phyloP scores from a whole-genome alignment of 257 asterid genomes.

The Verbena officinalis region DNA sequence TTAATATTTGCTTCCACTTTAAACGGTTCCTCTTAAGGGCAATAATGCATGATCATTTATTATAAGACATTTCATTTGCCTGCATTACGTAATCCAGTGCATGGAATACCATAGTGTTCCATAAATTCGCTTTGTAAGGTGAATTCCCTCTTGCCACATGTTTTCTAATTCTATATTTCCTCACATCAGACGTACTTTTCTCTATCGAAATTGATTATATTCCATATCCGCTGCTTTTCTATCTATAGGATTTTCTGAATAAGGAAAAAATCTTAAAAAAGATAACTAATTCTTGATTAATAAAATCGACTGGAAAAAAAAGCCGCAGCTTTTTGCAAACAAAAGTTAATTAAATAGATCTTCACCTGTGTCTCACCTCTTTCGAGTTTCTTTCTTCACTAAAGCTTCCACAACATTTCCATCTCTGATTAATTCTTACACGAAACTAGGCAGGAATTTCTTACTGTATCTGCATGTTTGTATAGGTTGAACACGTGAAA shows the following conservation, averaged over 20 bases:
- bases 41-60: background rate
- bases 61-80: background rate
- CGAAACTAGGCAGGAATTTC: background rate
- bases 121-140: too few relatives aligned
- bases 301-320: too few relatives aligned
- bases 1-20: background rate
- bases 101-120: background rate
- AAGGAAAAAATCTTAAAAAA: background rate
- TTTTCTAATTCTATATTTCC: background rate
- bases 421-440: background rate
- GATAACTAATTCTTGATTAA: background rate
- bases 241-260: background rate
- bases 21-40: background rate
- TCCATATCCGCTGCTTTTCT: background rate
- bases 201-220: background rate
- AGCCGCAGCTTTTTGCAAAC: too few relatives aligned
- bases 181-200: background rate
- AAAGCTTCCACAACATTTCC: background rate
- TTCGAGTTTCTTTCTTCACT: background rate
- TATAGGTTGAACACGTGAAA: constrained; percentile 74
- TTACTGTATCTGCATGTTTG: constrained; percentile 20
- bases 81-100: background rate
- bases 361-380: background rate
- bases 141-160: too few relatives aligned
- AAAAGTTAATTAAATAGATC: too few relatives aligned